Conservation (phyloP, 2,329 filamentous ascomycete genomes). For the Nectriaceae sp. region DNA sequence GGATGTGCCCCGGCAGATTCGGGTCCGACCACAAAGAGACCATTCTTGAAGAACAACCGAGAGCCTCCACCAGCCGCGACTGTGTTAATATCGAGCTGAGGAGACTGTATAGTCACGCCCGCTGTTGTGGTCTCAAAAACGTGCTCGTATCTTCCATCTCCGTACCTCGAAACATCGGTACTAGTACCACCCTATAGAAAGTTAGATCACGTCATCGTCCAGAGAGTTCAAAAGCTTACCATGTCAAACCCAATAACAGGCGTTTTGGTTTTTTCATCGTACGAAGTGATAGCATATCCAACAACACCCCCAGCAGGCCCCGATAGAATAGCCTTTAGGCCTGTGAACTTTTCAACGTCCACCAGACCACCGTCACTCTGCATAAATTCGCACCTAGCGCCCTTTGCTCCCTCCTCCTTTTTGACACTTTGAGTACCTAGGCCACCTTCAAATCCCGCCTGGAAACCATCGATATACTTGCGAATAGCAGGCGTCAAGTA, state of each 20-base stretch:
- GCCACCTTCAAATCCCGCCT: conserved; percentile 77
- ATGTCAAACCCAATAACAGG: conserved; percentile 96
- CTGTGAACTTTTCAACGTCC: conserved; percentile 80
- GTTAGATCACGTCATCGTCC: conserved; percentile 14
- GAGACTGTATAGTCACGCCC: conserved; percentile 90
- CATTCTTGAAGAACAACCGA: conserved; percentile 83
- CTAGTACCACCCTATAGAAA: conserved; percentile 69
- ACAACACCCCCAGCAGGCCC: conserved; percentile 93
- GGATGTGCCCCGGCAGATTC: conserved; percentile 89
- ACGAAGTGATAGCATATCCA: conserved; percentile 88
- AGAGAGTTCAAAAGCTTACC: conserved; percentile 48
- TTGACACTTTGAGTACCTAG: conserved; percentile 76
- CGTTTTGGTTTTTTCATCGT: conserved; percentile 77
- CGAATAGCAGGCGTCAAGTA: conserved; percentile 46
- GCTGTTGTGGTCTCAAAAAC: conserved; percentile 94
- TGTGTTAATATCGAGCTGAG: conserved; percentile 92
- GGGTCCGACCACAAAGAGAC: conserved; percentile 86
- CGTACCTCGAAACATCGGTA: conserved; percentile 88
- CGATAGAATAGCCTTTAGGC: conserved; percentile 81
- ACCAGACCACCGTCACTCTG: conserved; percentile 78
- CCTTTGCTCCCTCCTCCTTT: conserved; percentile 62
- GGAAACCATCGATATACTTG: conserved; percentile 68
- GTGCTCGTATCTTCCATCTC: conserved; percentile 83
- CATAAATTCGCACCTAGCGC: conserved; percentile 92
- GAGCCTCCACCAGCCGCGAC: conserved; percentile 90